Percentiles rank a stretch among this genome's conserved stretches.
Conservation (phyloP, 148 eudicot species). For the Oxyria digyna region DNA sequence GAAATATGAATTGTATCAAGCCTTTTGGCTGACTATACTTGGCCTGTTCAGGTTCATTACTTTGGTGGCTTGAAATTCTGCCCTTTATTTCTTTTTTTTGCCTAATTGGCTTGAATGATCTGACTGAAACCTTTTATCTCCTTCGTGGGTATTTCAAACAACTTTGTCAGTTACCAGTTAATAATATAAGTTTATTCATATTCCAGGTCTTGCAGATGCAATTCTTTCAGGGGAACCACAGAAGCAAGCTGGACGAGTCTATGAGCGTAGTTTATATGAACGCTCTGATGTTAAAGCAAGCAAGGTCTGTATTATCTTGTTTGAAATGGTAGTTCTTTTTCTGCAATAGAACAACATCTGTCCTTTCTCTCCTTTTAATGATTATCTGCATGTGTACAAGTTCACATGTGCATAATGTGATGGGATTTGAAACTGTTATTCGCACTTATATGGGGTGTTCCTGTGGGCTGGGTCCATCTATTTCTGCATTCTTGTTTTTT, state of each 20-base stretch:
- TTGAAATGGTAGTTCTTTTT: neutral
- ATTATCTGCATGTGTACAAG: neutral
- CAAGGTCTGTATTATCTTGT: slow-evolving; percentile 36
- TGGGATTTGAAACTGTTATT: neutral
- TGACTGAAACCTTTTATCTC: neutral
- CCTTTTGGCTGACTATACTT: neutral
- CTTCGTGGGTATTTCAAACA: neutral
- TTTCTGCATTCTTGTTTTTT: neutral
- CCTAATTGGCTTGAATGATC: neutral
- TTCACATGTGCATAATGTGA: neutral
- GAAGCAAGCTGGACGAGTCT: slow-evolving; percentile 41
- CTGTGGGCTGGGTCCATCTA: neutral
- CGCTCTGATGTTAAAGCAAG: slow-evolving; percentile 41
- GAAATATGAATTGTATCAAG: neutral
- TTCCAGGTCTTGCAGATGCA: slow-evolving; percentile 7
- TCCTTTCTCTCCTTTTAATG: neutral
- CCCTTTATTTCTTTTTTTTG: neutral
- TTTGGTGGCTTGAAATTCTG: neutral
- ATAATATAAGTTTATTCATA: neutral
- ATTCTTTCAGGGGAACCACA: slow-evolving; percentile 41
- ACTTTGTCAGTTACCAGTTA: neutral
- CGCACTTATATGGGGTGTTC: neutral
- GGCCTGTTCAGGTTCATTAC: neutral
- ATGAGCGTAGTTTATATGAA: slow-evolving; percentile 46
- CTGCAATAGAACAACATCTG: neutral